Percentiles rank a stretch among this genome's conserved stretches.
These are phyloP conservation scores for Stylonectria norvegica DNA, from an alignment of 2,329 filamentous ascomycete genomes.

Conservation along the genomic window DNA sequence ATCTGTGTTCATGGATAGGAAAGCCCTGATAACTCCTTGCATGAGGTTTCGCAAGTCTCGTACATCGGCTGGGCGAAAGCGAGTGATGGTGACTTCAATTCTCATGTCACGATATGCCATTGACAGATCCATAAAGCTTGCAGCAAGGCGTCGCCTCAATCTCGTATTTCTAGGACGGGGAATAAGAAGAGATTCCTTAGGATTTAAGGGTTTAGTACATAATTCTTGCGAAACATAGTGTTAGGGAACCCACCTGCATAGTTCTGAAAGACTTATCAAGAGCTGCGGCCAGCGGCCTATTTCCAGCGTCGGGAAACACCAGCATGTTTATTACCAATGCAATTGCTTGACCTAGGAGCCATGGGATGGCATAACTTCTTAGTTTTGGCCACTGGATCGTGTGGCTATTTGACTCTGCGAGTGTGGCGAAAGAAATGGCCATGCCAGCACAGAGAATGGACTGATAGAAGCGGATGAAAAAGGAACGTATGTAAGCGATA, in stretches of 20 bases:
- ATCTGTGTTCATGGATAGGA: conserved; percentile 51
- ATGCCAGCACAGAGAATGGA: conserved; percentile 53
- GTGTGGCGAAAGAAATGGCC: conserved; percentile 50
- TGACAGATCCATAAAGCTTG: conserved; percentile 54
- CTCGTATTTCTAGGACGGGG: conserved; percentile 28
- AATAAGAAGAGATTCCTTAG: conserved; percentile 30
- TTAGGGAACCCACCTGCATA: conserved; percentile 38
- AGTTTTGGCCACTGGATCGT: conserved; percentile 49
- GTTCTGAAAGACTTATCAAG: conserved; percentile 45
- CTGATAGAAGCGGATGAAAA: conserved; percentile 55
- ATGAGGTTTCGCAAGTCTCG: conserved; percentile 50
- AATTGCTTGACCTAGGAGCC: conserved; percentile 53
- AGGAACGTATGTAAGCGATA: conserved; percentile 52
- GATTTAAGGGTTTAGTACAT: background rate
- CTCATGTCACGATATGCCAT: conserved; percentile 54
- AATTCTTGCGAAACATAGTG: background rate
- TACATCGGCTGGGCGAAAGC: conserved; percentile 49
- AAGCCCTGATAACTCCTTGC: conserved; percentile 51
- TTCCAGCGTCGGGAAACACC: conserved; percentile 54
- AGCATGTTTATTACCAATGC: conserved; percentile 46
- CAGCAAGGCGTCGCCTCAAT: conserved; percentile 43
- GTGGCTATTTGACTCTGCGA: conserved; percentile 45
- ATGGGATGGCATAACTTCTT: conserved; percentile 52
- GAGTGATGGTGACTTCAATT: conserved; percentile 54
- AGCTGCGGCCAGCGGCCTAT: conserved; percentile 47